Evolutionary conservation across 306 rosid species (phyloP).

Genomic region (Canavalia ensiformis): DNA sequence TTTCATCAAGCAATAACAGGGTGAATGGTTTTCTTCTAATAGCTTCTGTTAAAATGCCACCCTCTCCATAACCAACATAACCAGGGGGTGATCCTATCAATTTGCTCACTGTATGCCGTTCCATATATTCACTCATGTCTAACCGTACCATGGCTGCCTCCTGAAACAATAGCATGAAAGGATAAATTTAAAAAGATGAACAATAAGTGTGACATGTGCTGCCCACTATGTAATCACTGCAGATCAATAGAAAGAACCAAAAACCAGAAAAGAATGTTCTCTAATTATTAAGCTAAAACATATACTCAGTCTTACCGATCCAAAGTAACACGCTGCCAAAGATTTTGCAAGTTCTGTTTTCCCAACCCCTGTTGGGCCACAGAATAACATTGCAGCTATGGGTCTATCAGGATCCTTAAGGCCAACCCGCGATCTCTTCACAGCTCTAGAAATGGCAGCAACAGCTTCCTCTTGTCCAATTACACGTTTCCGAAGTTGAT

Average conservation of each 20-base stretch:
- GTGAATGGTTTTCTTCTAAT: constrained; percentile 87
- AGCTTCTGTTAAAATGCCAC: constrained; percentile 91
- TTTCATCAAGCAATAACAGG: constrained; percentile 84
- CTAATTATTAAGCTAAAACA: constrained; percentile 28
- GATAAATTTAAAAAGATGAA: constrained; percentile 17
- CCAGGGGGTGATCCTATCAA: constrained; percentile 96
- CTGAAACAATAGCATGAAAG: constrained; percentile 56
- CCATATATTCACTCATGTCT: constrained; percentile 99
- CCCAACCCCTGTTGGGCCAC: constrained; percentile 94
- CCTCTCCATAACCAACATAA: constrained; percentile 91
- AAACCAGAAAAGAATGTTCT: not conserved
- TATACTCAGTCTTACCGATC: constrained; percentile 66
- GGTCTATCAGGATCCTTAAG: constrained; percentile 86
- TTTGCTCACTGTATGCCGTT: constrained; percentile 92
- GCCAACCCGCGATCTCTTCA: constrained; percentile 81
- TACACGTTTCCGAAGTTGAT: constrained; percentile 71
- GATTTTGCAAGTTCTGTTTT: constrained; percentile 86
- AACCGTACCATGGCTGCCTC: constrained; percentile 80
- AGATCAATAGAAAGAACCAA: constrained; percentile 12
- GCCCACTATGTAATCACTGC: constrained; percentile 1
- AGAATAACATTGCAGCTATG: constrained; percentile 77
- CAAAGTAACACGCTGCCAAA: constrained; percentile 80
- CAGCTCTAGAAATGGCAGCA: constrained; percentile 76
- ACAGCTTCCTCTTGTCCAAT: constrained; percentile 92
- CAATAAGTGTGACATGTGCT: constrained; percentile 1